Conservation (phyloP, 139 green algal species). For the Chlorella sp. region DNA sequence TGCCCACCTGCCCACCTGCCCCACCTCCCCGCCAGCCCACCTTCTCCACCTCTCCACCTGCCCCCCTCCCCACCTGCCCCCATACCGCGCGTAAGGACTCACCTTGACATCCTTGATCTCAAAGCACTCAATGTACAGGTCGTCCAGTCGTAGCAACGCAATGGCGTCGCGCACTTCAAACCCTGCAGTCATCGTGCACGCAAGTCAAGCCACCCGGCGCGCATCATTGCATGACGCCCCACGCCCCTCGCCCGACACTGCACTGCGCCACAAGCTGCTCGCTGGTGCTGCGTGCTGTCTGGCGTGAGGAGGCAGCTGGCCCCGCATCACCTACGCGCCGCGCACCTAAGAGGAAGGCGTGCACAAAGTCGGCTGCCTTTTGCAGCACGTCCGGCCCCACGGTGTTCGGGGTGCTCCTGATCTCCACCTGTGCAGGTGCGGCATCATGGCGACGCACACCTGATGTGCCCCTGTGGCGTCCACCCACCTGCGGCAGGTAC, state of each 20-base stretch:
- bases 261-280: too few species aligned
- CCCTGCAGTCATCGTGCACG: slow-evolving; percentile 30
- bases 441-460: too few species aligned
- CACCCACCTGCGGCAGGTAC: too few species aligned
- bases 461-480: too few species aligned
- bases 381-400: slow-evolving; percentile 80
- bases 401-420: slow-evolving; percentile 88
- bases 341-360: slow-evolving; percentile 91
- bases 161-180: slow-evolving; percentile 92
- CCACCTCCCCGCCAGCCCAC: too few species aligned
- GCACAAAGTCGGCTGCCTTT: slow-evolving; percentile 96
- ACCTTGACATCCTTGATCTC: slow-evolving; percentile 98
- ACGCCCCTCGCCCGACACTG: too few species aligned
- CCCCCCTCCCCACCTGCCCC: background rate
- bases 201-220: too few species aligned
- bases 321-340: too few species aligned
- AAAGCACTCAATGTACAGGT: slow-evolving; percentile 98
- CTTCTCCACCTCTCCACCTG: background rate
- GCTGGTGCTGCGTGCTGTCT: background rate
- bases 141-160: slow-evolving; percentile 93
- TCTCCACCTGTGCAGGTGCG: slow-evolving; percentile 77
- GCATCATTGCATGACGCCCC: too few species aligned
- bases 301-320: too few species aligned
- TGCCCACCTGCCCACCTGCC: too few species aligned
- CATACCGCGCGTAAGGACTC: too few species aligned